Conservation (phyloP, 495 filamentous ascomycete genomes). For the Podospora australis region DNA sequence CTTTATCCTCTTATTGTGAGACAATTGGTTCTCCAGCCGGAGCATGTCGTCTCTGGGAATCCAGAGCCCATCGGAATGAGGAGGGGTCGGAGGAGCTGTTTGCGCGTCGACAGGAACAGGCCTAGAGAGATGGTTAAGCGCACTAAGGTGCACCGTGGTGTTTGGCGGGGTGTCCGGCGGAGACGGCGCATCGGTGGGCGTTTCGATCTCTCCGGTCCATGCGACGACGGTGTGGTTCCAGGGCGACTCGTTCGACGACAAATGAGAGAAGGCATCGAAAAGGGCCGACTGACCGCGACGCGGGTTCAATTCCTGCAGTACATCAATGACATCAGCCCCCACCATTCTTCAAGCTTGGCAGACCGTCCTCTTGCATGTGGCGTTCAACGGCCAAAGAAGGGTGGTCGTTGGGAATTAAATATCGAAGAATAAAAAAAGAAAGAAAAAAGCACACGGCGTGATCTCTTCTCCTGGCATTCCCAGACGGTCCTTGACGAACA, state of each 20-base stretch:
- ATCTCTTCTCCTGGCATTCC: too few species aligned
- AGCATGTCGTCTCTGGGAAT: slow-evolving; percentile 59
- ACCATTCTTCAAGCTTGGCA: slow-evolving; percentile 17
- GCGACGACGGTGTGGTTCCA: slow-evolving; percentile 87
- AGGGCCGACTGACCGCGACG: slow-evolving; percentile 81
- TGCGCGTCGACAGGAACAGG: slow-evolving; percentile 64
- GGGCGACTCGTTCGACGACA: slow-evolving; percentile 64
- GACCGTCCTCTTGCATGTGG: neutral
- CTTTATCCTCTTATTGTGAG: slow-evolving; percentile 54
- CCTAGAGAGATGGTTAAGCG: slow-evolving; percentile 56
- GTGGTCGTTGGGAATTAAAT: neutral
- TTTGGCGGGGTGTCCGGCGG: slow-evolving; percentile 37
- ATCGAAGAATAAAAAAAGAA: neutral
- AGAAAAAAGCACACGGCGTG: neutral
- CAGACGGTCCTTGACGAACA: too few species aligned
- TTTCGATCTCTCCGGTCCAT: slow-evolving; percentile 86
- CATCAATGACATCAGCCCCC: slow-evolving; percentile 26
- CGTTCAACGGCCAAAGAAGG: neutral
- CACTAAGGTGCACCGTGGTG: slow-evolving; percentile 33
- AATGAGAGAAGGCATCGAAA: slow-evolving; percentile 79
- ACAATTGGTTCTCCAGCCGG: slow-evolving; percentile 61
- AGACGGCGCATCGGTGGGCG: slow-evolving; percentile 33
- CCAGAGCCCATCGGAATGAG: slow-evolving; percentile 55
- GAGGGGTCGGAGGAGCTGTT: slow-evolving; percentile 44
- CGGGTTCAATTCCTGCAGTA: slow-evolving; percentile 56